Base-by-base conservation (phyloP, 441 rosid species). In the Raphanus hybrid region DNA sequence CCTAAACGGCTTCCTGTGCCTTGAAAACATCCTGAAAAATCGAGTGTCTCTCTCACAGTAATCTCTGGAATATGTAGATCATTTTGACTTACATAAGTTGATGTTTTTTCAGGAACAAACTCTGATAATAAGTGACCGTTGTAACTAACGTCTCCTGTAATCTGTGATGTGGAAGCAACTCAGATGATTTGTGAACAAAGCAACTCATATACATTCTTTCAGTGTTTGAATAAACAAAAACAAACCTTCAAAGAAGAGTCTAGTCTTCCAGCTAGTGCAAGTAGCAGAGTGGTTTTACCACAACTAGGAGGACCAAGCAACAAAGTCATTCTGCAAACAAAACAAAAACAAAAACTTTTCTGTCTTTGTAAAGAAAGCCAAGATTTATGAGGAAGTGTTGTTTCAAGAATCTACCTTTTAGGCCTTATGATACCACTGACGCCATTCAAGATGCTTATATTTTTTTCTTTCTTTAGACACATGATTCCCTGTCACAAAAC, bases 361-460 rank as follows among this genome's bases (percentile, higher is more conserved):
- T 67, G 57, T 57, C 32, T 20, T 57, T 57, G 62, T 57, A 48
- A 65, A 43, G 34, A 60, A 18, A 32, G 0, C 57, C 14, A 6
- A 52, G 2, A 27, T 5, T 60, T 2, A 60, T 11, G 3, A 60
- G 37, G 9, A 60, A 60, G 5, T 58, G 6, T 8, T 20, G 48
- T 3, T 52, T 14, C 32, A 77, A 64, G 20, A 55, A 20, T 57
- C 18, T 41, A 87, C 97, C 97, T 89, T 77, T 78, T 32, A n/a
- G 97, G 92, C 72, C 83, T 84, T 80, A 92, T 84, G 69, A 90
- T 86, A 39, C 97, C 97, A 29, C 87, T 87, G 3, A 88, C 84
- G 14, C 89, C 87, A 45, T 85, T 74, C 73, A 92, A 90, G 66
- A 92, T 85, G 62, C 87, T 79, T 8, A 85, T 15, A 77, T 77